phyloP scores from a whole-genome alignment of 2,329 filamentous ascomycete genomes.

The Aspergillus fischeri region DNA sequence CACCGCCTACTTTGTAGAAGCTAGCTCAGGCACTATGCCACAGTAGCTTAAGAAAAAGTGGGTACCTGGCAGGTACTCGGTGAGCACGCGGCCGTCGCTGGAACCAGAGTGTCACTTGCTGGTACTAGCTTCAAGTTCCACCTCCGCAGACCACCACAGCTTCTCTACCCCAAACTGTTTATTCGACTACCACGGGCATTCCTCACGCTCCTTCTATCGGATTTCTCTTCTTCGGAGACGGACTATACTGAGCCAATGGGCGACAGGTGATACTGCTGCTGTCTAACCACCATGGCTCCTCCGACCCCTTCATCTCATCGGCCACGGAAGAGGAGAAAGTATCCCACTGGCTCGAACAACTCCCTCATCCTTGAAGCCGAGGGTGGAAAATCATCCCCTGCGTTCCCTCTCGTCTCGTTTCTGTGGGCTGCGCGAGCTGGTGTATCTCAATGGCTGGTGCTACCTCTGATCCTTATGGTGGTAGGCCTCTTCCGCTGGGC shows the following conservation, averaged over 20 bases:
- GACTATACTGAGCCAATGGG: slow-evolving; percentile 17
- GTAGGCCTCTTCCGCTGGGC: slow-evolving; percentile 93
- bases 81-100: slow-evolving; percentile 4
- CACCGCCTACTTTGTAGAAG: slow-evolving; percentile 22
- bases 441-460: slow-evolving; percentile 86
- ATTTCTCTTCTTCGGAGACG: not conserved
- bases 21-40: slow-evolving; percentile 16
- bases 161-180: slow-evolving; percentile 2
- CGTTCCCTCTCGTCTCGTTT: slow-evolving; percentile 89
- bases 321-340: slow-evolving; percentile 45
- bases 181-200: not conserved
- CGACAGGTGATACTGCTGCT: slow-evolving; percentile 10
- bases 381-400: slow-evolving; percentile 53
- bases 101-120: slow-evolving; percentile 8
- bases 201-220: not conserved
- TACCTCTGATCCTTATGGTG: slow-evolving; percentile 83
- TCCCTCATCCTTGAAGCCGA: slow-evolving; percentile 41
- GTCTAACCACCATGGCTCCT: slow-evolving; percentile 23
- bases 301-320: slow-evolving; percentile 35
- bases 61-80: slow-evolving; percentile 14
- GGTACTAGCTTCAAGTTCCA: slow-evolving; percentile 1
- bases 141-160: not conserved
- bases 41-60: slow-evolving; percentile 10
- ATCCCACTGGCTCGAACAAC: slow-evolving; percentile 37
- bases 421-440: slow-evolving; percentile 81